Conservation (phyloP, 2,329 filamentous ascomycete genomes). For the Cladorrhinum sp. region DNA sequence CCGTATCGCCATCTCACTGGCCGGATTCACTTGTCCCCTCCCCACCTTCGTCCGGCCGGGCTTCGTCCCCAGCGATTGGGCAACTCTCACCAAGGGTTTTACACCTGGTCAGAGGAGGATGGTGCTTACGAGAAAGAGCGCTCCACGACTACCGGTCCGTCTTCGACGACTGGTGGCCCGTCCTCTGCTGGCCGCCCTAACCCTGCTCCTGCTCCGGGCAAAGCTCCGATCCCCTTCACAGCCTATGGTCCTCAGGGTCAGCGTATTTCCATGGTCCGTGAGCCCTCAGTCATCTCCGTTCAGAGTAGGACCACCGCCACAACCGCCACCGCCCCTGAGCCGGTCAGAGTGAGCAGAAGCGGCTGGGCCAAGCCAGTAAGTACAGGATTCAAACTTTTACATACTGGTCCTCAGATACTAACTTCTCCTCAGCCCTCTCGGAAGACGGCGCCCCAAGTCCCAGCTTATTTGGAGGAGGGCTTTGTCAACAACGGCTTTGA, state of each 20-base stretch:
- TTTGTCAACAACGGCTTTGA: neutral
- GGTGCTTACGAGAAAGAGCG: too few relatives aligned
- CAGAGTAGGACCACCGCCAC: slow-evolving; percentile 4
- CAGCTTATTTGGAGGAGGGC: slow-evolving; percentile 15
- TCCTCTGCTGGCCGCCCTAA: neutral
- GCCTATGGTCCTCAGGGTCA: slow-evolving; percentile 27
- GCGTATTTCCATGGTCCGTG: slow-evolving; percentile 11
- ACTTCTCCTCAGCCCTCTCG: slow-evolving; percentile 11
- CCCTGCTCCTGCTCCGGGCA: neutral
- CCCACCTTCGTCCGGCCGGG: too few relatives aligned
- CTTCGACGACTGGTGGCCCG: neutral
- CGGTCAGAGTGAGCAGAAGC: slow-evolving; percentile 1
- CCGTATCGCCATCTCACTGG: too few relatives aligned
- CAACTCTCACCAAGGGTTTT: too few relatives aligned
- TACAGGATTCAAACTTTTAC: neutral
- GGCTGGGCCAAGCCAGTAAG: slow-evolving; percentile 25
- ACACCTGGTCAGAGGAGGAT: too few relatives aligned
- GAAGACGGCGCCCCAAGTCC: slow-evolving; percentile 12
- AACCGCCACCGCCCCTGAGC: neutral
- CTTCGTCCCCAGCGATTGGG: too few relatives aligned
- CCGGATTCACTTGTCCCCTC: too few relatives aligned
- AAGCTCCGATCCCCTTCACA: slow-evolving; percentile 15
- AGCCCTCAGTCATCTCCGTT: slow-evolving; percentile 11
- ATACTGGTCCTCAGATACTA: neutral
- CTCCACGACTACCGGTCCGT: neutral